Evolutionary conservation across 2,329 filamentous ascomycete species (phyloP).

Genomic region (Delphinella strobiligena): DNA sequence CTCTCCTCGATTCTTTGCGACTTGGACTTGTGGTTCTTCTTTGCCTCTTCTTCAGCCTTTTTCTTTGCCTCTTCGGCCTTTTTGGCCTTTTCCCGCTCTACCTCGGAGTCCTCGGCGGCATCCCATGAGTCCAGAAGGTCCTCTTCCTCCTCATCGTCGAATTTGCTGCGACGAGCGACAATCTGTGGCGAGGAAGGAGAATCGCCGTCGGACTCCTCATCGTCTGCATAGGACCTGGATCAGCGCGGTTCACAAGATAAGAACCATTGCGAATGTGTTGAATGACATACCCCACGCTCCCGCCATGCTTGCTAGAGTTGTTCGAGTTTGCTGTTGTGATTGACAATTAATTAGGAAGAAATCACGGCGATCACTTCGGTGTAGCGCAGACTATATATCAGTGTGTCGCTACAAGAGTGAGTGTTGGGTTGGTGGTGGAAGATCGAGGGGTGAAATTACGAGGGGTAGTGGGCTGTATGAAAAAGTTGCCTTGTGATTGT

Average conservation of each 20-base stretch:
- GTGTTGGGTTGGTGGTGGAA: background rate
- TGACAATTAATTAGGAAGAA: background rate
- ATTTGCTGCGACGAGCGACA: slow-evolving; percentile 50
- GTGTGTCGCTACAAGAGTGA: background rate
- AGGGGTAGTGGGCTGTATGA: background rate
- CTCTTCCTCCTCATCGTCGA: slow-evolving; percentile 83
- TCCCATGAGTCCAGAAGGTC: slow-evolving; percentile 94
- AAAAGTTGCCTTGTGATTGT: background rate
- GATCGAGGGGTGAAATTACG: background rate
- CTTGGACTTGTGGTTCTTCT: slow-evolving; percentile 84
- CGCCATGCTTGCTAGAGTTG: slow-evolving; percentile 11
- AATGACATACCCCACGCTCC: slow-evolving; percentile 10
- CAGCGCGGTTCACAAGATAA: slow-evolving; percentile 2
- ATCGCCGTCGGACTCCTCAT: slow-evolving; percentile 44
- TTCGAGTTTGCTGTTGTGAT: background rate
- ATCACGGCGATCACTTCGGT: background rate
- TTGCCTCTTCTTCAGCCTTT: slow-evolving; percentile 78
- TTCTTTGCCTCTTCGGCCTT: slow-evolving; percentile 78
- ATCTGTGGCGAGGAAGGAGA: slow-evolving; percentile 35
- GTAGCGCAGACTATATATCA: background rate
- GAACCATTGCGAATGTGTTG: slow-evolving; percentile 1
- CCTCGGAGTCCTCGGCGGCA: slow-evolving; percentile 90
- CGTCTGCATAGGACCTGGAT: slow-evolving; percentile 20
- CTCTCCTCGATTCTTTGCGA: slow-evolving; percentile 74
- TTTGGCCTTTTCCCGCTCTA: slow-evolving; percentile 86